Evolutionary conservation across 2,329 filamentous ascomycete species (phyloP).

Genomic region (Penicillium sp.): DNA sequence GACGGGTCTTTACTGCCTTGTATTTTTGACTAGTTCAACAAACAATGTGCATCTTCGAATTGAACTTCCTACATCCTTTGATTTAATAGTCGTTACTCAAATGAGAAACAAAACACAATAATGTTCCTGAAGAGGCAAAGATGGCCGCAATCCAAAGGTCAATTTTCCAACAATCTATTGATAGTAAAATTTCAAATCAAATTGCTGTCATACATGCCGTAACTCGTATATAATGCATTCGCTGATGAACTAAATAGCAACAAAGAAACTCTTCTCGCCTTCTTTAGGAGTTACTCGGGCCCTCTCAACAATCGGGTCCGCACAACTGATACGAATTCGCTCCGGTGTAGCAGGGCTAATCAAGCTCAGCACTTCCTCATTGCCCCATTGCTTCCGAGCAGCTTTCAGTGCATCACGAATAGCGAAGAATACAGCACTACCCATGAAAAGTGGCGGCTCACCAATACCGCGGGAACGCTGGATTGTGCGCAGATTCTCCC

Average conservation of each 20-base stretch:
- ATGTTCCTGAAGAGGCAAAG: too few species aligned
- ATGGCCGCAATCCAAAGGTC: too few species aligned
- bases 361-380: slow-evolving; percentile 48
- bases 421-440: slow-evolving; percentile 58
- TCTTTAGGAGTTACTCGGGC: slow-evolving; percentile 57
- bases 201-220: slow-evolving; percentile 18
- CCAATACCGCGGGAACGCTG: slow-evolving; percentile 60
- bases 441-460: slow-evolving; percentile 65
- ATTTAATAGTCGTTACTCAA: too few species aligned
- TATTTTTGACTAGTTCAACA: neutral
- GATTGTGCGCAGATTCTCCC: slow-evolving; percentile 58
- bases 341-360: slow-evolving; percentile 57
- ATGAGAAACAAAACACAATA: too few species aligned
- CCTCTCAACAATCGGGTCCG: slow-evolving; percentile 52
- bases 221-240: slow-evolving; percentile 8
- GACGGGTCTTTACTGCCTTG: neutral
- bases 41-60: neutral
- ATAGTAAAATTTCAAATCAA: neutral
- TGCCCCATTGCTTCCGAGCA: slow-evolving; percentile 54
- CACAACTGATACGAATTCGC: slow-evolving; percentile 52
- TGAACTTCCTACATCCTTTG: too few species aligned
- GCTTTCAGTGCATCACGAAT: slow-evolving; percentile 58
- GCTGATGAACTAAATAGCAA: slow-evolving; percentile 39
- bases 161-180: neutral
- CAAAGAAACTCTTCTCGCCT: slow-evolving; percentile 57